Evolutionary conservation across 768 basidiomycete species (phyloP).

Genomic region (Leccinum truebloodii): DNA sequence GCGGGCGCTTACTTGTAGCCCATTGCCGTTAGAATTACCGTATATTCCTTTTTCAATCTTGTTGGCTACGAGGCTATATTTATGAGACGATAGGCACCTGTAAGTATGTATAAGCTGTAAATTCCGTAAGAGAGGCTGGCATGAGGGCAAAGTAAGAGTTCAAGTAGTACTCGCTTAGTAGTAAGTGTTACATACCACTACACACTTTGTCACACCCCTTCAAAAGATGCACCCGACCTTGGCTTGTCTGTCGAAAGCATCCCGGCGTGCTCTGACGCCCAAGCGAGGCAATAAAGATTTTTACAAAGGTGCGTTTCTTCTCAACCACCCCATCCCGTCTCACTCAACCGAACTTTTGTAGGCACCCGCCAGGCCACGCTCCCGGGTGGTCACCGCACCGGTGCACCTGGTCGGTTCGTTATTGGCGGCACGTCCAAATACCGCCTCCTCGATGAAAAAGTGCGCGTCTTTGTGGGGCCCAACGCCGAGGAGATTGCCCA

Average conservation of each 20-base stretch:
- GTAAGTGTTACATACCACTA: too few species aligned
- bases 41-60: constrained; percentile 1
- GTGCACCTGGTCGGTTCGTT: constrained; percentile 86
- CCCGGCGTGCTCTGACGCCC: constrained; percentile 75
- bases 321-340: background rate
- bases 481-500: constrained; percentile 58
- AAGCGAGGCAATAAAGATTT: constrained; percentile 95
- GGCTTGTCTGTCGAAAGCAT: constrained; percentile 78
- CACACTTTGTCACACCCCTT: background rate
- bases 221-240: constrained; percentile 65
- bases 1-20: constrained; percentile 1
- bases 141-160: background rate
- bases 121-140: background rate
- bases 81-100: background rate
- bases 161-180: background rate
- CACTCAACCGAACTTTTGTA: constrained; percentile 27
- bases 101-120: background rate
- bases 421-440: constrained; percentile 78
- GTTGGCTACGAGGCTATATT: background rate
- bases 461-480: constrained; percentile 85
- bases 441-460: constrained; percentile 76
- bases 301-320: constrained; percentile 76
- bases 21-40: background rate
- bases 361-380: constrained; percentile 83
- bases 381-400: constrained; percentile 83